These are phyloP conservation scores for Sarcomyxa edulis DNA, from an alignment of 768 basidiomycete genomes.

Conservation along the genomic window DNA sequence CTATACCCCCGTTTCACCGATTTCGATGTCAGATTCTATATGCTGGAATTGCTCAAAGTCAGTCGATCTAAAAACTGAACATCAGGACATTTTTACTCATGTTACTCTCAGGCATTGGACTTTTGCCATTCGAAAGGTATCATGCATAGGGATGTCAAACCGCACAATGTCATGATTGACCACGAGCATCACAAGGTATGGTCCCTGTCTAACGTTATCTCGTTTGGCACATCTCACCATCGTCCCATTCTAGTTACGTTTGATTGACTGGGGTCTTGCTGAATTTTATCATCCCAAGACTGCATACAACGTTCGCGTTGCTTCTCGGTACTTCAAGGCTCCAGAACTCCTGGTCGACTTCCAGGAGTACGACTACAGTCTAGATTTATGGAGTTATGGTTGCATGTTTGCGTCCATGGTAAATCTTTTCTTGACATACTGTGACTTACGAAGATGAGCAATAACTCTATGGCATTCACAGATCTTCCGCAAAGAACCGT, in stretches of 20 bases:
- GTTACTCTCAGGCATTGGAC: conserved; percentile 70
- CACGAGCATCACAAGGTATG: conserved; percentile 90
- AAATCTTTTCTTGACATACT: conserved; percentile 15
- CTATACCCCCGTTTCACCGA: conserved; percentile 95
- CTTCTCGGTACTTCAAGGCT: conserved; percentile 96
- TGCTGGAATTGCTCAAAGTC: conserved; percentile 93
- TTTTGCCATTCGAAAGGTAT: conserved; percentile 98
- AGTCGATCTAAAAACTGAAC: conserved; percentile 7
- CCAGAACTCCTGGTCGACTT: conserved; percentile 96
- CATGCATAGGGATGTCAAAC: conserved; percentile 98
- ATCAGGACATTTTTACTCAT: conserved; percentile 11
- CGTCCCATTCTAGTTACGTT: conserved; percentile 57
- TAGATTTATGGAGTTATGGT: conserved; percentile 99
- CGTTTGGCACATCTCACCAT: no score
- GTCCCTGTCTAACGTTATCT: conserved; percentile 7
- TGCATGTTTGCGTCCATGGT: conserved; percentile 99
- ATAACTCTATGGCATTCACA: conserved; percentile 22
- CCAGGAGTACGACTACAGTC: conserved; percentile 96
- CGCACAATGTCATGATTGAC: conserved; percentile 99
- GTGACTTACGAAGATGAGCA: conserved; percentile 4
- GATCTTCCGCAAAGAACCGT: conserved; percentile 99
- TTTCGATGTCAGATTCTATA: conserved; percentile 94
- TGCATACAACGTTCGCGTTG: conserved; percentile 97
- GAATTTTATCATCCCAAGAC: conserved; percentile 98
- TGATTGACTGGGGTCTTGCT: conserved; percentile 98